Evolutionary conservation across 73 alveolate genomes (phyloP), one percentile per base, ranked within the genome.

Genomic region (Uronychia setigera): DNA sequence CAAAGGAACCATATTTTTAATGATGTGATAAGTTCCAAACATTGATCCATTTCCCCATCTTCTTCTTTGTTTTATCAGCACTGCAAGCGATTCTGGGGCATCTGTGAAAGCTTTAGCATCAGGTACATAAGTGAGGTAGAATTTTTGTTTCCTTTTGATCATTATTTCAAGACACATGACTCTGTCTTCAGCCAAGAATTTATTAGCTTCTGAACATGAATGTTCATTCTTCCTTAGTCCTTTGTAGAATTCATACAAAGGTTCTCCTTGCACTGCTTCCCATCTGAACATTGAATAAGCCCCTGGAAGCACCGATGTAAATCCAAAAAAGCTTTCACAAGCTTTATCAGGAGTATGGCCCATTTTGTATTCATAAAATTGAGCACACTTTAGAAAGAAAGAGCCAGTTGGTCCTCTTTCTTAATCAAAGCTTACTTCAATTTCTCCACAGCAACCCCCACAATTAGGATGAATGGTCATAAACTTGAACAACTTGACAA

Each of bases 401-500:
- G 28, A 28, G 28, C 29, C 32, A 31, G 19, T 67, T 1, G 28
- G 19, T 67, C 81, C 58, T 11, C 19, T 46, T 11, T 46, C 19
- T 29, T 32, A 28, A 30, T 32, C 76, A n/a, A 90, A 32, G 59
- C 60, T 82, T 14, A 82, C 90, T 31, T 88, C 94, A 32, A 88
- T 88, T 28, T 88, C 94, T 32, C 94, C 94, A 32, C 94, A 88
- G 46, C 90, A 81, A 0, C 94, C 94, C n/a, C 94, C 94, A 35
- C 88, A 80, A 33, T 26, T 0, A 0, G 31, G 30, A 35, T 87
- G 60, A 32, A 29, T 31, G 1, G 5, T 26, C 93, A 87, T 80
- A 31, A 33, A 80, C 59, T 80, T 80, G 58, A 32, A 59, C 33
- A 87, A 57, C 74, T 87, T 87, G 75, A 1, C 29, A 30, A 87